Evolutionary conservation across 169 alveolate species (phyloP), one percentile per base, ranked within the genome.

Genomic region (Miamiensis avidus): DNA sequence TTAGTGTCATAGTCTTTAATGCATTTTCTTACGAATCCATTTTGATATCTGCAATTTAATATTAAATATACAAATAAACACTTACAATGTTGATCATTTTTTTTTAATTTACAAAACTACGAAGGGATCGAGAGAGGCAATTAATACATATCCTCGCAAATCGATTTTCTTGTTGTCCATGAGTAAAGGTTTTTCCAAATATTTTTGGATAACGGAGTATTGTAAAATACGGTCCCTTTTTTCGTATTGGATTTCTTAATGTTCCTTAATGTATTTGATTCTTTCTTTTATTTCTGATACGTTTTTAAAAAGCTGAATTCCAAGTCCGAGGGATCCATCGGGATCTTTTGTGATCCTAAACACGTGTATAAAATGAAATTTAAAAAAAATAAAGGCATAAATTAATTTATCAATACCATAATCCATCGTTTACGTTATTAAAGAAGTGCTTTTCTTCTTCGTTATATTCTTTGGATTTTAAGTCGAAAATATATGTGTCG

Each of bases 151-250:
- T 29, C 97, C 82, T 76, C 99, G 92, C 75, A 98, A 89, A 85
- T 98, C 99, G 89, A 97, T 97, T 88, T 98, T 98, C 86, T 96
- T 93, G 74, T 94, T 96, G 87, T 96, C 93, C 73, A 98, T 88
- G 31, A 98, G 95, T 84, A 97, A 87, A 30, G 99, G 99, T 74
- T 95, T 94, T 74, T 89, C 95, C 25, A 98, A 89, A 88, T 98
- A 98, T 75, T 93, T 92, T 86, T 97, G 97, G 69, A 96, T 91
- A 74, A 97, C 75, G 26, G 34, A 79, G 64, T 34, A 79, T 74
- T 34, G 29, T 32, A 28, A 34, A 29, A 79, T 28, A 79, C 65
- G 15, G 15, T 31, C 64, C 49, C 76, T 79, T 0, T 79, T n/a
- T 15, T 73, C 31, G 11, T 73, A 6, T 6, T 73, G 6, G 28